Conservation (phyloP, 1,139 yeast species). For the Saccharomyces uvarum region DNA sequence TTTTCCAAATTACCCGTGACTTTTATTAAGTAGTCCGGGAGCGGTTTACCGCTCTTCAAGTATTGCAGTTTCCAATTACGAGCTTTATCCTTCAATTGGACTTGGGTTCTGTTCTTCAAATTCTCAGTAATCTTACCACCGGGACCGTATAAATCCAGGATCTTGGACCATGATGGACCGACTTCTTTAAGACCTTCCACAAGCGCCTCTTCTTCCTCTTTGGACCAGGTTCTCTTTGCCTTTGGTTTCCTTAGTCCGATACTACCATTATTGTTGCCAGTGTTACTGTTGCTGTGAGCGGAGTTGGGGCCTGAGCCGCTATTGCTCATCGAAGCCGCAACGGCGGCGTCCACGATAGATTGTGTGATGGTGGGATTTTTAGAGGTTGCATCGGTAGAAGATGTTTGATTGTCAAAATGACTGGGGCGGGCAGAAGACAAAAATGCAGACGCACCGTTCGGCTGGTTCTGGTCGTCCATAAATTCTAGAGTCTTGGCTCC, state of each 20-base stretch:
- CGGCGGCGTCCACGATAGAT: slow-evolving; percentile 20
- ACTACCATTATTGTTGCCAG: slow-evolving; percentile 1
- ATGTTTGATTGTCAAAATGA: background rate
- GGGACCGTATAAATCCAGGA: slow-evolving; percentile 79
- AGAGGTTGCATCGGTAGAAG: background rate
- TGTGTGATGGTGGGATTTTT: background rate
- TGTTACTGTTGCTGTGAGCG: background rate
- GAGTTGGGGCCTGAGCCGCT: slow-evolving; percentile 2
- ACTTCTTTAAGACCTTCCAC: slow-evolving; percentile 67
- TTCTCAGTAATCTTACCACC: slow-evolving; percentile 84
- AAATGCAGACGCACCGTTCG: background rate
- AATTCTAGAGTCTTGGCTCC: slow-evolving; percentile 10
- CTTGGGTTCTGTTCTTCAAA: slow-evolving; percentile 77
- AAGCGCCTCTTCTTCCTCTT: slow-evolving; percentile 81
- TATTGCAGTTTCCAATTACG: slow-evolving; percentile 88
- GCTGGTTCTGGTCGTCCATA: background rate
- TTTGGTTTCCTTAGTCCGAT: slow-evolving; percentile 17
- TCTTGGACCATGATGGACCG: slow-evolving; percentile 93
- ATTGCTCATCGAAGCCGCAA: slow-evolving; percentile 13
- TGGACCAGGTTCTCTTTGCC: slow-evolving; percentile 61
- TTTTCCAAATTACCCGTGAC: slow-evolving; percentile 84
- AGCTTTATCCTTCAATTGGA: slow-evolving; percentile 91
- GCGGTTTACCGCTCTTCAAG: slow-evolving; percentile 58
- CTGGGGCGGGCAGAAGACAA: background rate
- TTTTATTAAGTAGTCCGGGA: slow-evolving; percentile 68